These are phyloP conservation scores for Ogataea trehaloabstinens DNA, from an alignment of 805 yeast species.

Conservation along the genomic window DNA sequence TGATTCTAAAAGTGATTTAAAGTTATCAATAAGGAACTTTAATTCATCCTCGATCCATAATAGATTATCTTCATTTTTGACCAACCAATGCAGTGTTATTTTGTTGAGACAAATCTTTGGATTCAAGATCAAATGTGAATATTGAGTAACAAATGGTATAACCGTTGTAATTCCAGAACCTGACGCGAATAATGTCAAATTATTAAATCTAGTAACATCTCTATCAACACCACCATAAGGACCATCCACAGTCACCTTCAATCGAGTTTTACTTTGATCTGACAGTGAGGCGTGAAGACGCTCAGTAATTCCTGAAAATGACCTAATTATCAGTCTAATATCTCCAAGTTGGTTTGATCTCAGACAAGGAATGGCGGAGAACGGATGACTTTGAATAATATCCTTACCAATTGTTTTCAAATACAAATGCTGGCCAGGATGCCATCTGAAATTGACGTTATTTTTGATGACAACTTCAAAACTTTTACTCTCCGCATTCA, in stretches of 20 bases:
- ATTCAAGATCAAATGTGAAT: constrained; percentile 24
- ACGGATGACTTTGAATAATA: constrained; percentile 55
- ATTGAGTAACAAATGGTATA: constrained; percentile 37
- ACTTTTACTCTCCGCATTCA: constrained; percentile 29
- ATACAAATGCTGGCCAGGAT: constrained; percentile 55
- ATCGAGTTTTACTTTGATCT: constrained; percentile 22
- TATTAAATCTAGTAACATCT: constrained; percentile 43
- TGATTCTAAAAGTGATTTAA: constrained; percentile 22
- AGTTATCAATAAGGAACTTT: constrained; percentile 31
- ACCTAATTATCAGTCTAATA: constrained; percentile 44
- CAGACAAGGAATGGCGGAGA: constrained; percentile 43
- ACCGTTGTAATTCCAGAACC: constrained; percentile 56
- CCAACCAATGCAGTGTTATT: constrained; percentile 46
- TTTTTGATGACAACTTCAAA: constrained; percentile 36
- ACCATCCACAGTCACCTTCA: constrained; percentile 47
- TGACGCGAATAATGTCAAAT: constrained; percentile 39
- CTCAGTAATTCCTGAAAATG: constrained; percentile 47
- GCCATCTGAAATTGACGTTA: constrained; percentile 41
- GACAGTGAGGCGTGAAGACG: constrained; percentile 30
- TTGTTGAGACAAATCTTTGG: constrained; percentile 20
- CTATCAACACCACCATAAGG: constrained; percentile 57
- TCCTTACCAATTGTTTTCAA: constrained; percentile 44
- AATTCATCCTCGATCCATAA: constrained; percentile 42
- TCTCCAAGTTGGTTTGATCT: constrained; percentile 22
- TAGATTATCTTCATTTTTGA: constrained; percentile 33